A percentile compares a stretch with the other conserved stretches of the same genome.
phyloP scores from a whole-genome alignment of 805 yeast species.

The Candida glaebosa region DNA sequence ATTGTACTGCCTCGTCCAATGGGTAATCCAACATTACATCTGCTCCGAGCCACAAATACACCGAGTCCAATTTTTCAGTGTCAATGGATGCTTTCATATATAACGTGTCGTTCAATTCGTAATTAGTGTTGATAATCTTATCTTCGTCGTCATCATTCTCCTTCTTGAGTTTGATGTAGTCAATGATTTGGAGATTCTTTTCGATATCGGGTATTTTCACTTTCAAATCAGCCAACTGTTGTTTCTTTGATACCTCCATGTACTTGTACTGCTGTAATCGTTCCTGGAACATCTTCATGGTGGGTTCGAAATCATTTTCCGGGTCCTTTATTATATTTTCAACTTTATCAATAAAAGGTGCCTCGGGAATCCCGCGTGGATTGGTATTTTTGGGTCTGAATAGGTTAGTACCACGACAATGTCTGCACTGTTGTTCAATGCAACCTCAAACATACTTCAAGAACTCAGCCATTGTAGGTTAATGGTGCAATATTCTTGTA shows the following conservation, averaged over 20 bases:
- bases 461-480: conserved; percentile 24
- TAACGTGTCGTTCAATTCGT: conserved; percentile 89
- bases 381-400: conserved; percentile 45
- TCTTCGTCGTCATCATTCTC: conserved; percentile 19
- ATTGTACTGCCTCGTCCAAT: conserved; percentile 75
- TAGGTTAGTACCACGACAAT: conserved; percentile 5
- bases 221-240: conserved; percentile 49
- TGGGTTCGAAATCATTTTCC: conserved; percentile 60
- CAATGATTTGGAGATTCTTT: conserved; percentile 75
- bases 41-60: conserved; percentile 95
- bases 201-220: conserved; percentile 88
- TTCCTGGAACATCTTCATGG: conserved; percentile 77
- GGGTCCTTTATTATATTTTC: conserved; percentile 67
- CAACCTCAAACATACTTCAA: conserved; percentile 23
- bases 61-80: conserved; percentile 51
- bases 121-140: conserved; percentile 58
- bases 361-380: conserved; percentile 95
- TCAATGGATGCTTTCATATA: conserved; percentile 78
- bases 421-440: not conserved
- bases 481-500: not conserved
- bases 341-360: conserved; percentile 86
- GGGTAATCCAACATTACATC: conserved; percentile 97
- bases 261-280: conserved; percentile 85
- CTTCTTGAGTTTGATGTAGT: conserved; percentile 50
- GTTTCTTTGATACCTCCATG: conserved; percentile 64